A percentile compares a stretch with the other conserved stretches of the same genome.
phyloP scores from a whole-genome alignment of 2,329 filamentous ascomycete species.

The Neofusicoccum cordaticola region DNA sequence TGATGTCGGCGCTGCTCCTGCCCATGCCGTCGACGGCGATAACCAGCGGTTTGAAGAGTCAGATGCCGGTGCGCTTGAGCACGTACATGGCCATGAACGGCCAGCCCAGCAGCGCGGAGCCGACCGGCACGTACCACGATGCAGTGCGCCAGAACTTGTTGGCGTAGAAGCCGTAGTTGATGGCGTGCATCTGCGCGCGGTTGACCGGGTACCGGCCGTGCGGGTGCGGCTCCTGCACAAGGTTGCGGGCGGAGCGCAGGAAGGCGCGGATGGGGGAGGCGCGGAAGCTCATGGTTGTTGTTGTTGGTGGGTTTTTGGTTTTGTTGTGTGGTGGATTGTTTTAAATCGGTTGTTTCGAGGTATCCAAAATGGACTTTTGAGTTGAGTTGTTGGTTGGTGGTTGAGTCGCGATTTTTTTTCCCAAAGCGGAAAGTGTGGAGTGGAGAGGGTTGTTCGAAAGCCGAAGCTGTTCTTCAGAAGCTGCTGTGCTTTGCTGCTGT shows the following conservation, averaged over 20 bases:
- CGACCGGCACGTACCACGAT: conserved; percentile 30
- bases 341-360: neutral
- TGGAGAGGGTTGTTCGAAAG: neutral
- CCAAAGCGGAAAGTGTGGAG: conserved; percentile 4
- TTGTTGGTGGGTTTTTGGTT: neutral
- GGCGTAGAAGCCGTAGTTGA: conserved; percentile 23
- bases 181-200: conserved; percentile 26
- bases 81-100: conserved; percentile 28
- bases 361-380: neutral
- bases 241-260: conserved; percentile 29
- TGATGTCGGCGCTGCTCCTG: neutral
- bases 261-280: conserved; percentile 28
- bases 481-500: neutral
- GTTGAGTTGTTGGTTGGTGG: neutral
- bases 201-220: conserved; percentile 31
- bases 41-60: conserved; percentile 21
- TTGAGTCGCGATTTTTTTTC: neutral
- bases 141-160: conserved; percentile 26
- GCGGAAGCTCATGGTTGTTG: conserved; percentile 11
- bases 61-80: conserved; percentile 31
- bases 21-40: conserved; percentile 17
- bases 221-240: conserved; percentile 35
- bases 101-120: conserved; percentile 32
- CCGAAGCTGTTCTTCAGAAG: neutral
- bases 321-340: neutral